These are phyloP conservation scores for Fonsecaea nubica DNA, from an alignment of 2,329 filamentous ascomycete species.

Conservation along the genomic window DNA sequence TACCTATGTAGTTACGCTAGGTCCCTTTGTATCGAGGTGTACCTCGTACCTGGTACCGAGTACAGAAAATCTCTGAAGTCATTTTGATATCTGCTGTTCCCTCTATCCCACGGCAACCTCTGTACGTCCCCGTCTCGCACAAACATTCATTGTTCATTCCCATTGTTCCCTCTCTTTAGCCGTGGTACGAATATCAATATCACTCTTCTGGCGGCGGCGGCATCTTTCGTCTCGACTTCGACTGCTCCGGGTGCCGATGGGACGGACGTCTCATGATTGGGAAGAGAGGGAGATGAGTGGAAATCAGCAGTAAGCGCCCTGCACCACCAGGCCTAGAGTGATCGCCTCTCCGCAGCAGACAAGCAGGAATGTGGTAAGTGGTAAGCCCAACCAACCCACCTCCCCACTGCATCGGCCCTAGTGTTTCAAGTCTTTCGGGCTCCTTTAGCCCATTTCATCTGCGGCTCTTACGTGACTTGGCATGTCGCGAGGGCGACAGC, in stretches of 20 bases:
- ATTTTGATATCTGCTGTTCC: too few relatives aligned
- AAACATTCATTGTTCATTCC: neutral
- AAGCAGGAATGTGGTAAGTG: neutral
- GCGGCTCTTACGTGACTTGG: neutral
- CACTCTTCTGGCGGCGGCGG: neutral
- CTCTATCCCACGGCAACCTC: too few relatives aligned
- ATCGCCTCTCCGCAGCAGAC: neutral
- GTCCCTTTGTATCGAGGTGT: too few relatives aligned
- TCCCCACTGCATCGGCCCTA: neutral
- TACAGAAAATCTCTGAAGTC: too few relatives aligned
- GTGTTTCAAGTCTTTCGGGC: constrained; percentile 18
- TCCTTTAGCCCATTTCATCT: neutral
- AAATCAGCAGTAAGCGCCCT: constrained; percentile 20
- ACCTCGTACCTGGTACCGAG: too few relatives aligned
- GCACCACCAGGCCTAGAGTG: neutral
- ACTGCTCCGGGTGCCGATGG: neutral
- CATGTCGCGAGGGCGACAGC: neutral
- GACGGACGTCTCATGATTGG: neutral
- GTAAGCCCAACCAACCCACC: neutral
- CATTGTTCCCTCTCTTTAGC: neutral
- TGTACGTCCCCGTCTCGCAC: too few relatives aligned
- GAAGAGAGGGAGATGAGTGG: neutral
- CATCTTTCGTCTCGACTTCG: constrained; percentile 1
- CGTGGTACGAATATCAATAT: neutral
- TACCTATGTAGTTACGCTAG: too few relatives aligned